Evolutionary conservation across 352 stramenopile species (phyloP).

Genomic region (Globisporangium nunn): DNA sequence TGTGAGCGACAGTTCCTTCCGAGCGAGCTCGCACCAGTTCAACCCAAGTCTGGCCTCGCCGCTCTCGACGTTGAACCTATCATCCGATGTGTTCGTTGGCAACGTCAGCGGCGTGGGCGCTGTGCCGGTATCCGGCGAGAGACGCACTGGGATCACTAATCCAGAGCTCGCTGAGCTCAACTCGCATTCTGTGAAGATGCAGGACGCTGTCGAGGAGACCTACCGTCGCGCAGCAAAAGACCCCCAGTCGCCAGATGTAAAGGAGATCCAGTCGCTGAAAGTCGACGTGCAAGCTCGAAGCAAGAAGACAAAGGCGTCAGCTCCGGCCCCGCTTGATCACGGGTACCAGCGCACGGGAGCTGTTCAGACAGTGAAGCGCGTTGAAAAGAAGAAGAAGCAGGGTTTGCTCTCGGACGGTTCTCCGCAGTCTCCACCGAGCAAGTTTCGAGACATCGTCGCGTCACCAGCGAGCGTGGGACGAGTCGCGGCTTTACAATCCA

Average conservation of each 20-base stretch:
- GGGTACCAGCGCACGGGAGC: constrained; percentile 15
- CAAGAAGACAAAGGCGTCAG: constrained; percentile 13
- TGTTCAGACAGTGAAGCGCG: constrained; percentile 15
- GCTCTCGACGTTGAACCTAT: constrained; percentile 21
- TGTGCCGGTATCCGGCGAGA: constrained; percentile 8
- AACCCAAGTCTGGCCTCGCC: constrained; percentile 18
- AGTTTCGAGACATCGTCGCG: constrained; percentile 5
- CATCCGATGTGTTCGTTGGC: constrained; percentile 16
- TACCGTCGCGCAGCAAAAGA: background rate
- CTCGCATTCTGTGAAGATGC: constrained; percentile 51
- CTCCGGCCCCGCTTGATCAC: constrained; percentile 8
- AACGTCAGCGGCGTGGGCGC: background rate
- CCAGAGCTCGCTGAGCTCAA: constrained; percentile 59
- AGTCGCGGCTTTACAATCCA: background rate
- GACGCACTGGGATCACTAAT: constrained; percentile 23
- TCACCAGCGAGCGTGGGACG: constrained; percentile 6
- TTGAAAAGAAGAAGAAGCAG: constrained; percentile 13
- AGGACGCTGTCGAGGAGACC: constrained; percentile 17
- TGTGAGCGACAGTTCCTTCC: constrained; percentile 12
- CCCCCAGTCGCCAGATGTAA: background rate
- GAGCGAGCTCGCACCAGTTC: constrained; percentile 16
- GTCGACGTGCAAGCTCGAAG: constrained; percentile 25
- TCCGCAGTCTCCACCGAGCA: constrained; percentile 6
- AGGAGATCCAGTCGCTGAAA: constrained; percentile 13
- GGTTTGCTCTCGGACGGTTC: background rate